These are phyloP conservation scores for Gentiana dahurica DNA, from an alignment of 257 asterid species.

Conservation along the genomic window DNA sequence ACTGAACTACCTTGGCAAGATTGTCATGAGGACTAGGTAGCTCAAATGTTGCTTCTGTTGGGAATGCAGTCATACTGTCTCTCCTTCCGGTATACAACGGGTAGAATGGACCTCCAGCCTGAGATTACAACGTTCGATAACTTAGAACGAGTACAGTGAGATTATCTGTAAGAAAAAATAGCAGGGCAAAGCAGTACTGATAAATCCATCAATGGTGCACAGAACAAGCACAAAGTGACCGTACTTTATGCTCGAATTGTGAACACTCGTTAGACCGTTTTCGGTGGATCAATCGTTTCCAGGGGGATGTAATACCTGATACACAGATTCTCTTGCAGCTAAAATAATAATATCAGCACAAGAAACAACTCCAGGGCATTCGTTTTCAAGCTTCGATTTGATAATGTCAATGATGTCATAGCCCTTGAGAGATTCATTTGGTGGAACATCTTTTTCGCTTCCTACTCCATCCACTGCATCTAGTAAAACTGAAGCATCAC, in stretches of 20 bases:
- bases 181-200: no score
- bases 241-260: no score
- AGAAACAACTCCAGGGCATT: conserved; percentile 72
- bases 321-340: conserved; percentile 74
- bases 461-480: conserved; percentile 32
- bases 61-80: conserved; percentile 38
- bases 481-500: conserved; percentile 75
- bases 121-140: conserved; percentile 16
- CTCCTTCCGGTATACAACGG: conserved; percentile 63
- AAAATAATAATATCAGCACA: conserved; percentile 66
- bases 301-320: conserved; percentile 30
- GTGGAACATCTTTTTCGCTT: conserved; percentile 48
- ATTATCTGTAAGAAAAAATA: no score
- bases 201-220: no score
- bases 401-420: conserved; percentile 41
- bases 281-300: no score
- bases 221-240: no score
- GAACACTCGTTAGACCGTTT: no score
- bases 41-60: conserved; percentile 23
- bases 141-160: neutral
- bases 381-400: conserved; percentile 44
- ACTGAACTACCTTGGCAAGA: conserved; percentile 14
- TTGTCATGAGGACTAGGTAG: conserved; percentile 57
- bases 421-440: conserved; percentile 47
- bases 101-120: conserved; percentile 86